These are phyloP conservation scores for Trypanosoma grayi DNA, from an alignment of 208 protist species.

Conservation along the genomic window DNA sequence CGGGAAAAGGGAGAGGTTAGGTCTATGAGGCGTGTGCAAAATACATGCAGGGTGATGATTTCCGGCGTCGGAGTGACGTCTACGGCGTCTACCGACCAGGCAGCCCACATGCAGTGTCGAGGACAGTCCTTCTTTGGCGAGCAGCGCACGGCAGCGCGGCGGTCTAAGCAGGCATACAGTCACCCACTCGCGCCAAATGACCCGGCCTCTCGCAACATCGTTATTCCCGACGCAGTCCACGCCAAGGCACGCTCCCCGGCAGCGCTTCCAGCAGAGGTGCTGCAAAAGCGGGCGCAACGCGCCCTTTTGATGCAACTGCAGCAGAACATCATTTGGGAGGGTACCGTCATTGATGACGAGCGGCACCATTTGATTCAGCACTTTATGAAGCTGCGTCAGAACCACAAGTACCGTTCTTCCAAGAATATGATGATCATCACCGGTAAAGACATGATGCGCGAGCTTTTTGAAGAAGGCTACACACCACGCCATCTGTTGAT, in stretches of 20 bases:
- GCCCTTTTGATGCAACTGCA: slow-evolving; percentile 72
- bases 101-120: slow-evolving; percentile 6
- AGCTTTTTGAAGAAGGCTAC: slow-evolving; percentile 68
- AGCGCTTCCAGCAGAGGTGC: slow-evolving; percentile 44
- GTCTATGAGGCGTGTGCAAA: background rate
- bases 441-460: slow-evolving; percentile 75
- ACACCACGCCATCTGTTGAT: slow-evolving; percentile 71
- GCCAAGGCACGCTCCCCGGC: slow-evolving; percentile 18
- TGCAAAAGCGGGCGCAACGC: slow-evolving; percentile 68
- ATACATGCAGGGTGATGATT: background rate
- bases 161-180: slow-evolving; percentile 51
- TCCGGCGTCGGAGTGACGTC: background rate
- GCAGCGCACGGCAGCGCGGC: slow-evolving; percentile 39
- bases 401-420: slow-evolving; percentile 77
- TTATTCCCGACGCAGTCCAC: slow-evolving; percentile 52
- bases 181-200: slow-evolving; percentile 76
- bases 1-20: background rate
- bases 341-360: slow-evolving; percentile 72
- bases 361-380: slow-evolving; percentile 74
- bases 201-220: slow-evolving; percentile 70
- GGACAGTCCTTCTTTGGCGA: slow-evolving; percentile 55
- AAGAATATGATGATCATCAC: slow-evolving; percentile 72
- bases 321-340: slow-evolving; percentile 85
- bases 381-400: slow-evolving; percentile 65
- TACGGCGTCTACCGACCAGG: background rate